phyloP scores from a whole-genome alignment of 1,284 basidiomycete genomes.

The Schizopora paradoxa region DNA sequence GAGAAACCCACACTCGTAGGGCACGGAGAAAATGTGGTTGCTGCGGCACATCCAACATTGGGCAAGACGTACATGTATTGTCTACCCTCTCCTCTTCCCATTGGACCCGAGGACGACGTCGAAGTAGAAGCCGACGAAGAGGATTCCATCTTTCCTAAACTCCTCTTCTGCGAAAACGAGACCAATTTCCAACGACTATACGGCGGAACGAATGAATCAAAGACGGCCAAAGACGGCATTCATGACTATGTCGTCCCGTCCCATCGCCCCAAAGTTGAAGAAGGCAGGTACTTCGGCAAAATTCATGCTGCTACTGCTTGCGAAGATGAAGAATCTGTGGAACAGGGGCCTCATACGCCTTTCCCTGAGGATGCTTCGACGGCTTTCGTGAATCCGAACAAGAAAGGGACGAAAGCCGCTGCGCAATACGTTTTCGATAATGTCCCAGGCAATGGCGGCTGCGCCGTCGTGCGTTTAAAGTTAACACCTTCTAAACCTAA shows the following conservation, averaged over 20 bases:
- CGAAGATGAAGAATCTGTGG: slow-evolving; percentile 25
- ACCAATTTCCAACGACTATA: slow-evolving; percentile 94
- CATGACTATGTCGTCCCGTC: slow-evolving; percentile 91
- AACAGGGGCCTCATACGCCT: slow-evolving; percentile 50
- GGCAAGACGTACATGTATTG: slow-evolving; percentile 83
- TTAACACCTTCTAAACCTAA: slow-evolving; percentile 75
- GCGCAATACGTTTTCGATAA: slow-evolving; percentile 87
- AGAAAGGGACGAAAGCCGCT: slow-evolving; percentile 86
- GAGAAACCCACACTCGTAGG: slow-evolving; percentile 69
- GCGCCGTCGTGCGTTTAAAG: slow-evolving; percentile 93
- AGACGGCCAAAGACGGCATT: slow-evolving; percentile 96
- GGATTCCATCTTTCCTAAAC: slow-evolving; percentile 68
- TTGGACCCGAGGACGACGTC: slow-evolving; percentile 41
- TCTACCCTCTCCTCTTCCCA: slow-evolving; percentile 87
- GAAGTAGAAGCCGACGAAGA: slow-evolving; percentile 55
- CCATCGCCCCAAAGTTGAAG: slow-evolving; percentile 59
- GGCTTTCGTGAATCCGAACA: slow-evolving; percentile 81
- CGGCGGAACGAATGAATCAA: slow-evolving; percentile 76
- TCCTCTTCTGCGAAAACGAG: slow-evolving; percentile 95
- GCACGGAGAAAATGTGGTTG: slow-evolving; percentile 60
- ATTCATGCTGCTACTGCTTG: slow-evolving; percentile 46
- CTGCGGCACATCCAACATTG: slow-evolving; percentile 68
- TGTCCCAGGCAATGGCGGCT: slow-evolving; percentile 89
- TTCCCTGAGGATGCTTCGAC: slow-evolving; percentile 39
- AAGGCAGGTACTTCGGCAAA: slow-evolving; percentile 31